Base-by-base conservation (phyloP, 2,329 filamentous ascomycete species). In the Alternaria brassicicola region DNA sequence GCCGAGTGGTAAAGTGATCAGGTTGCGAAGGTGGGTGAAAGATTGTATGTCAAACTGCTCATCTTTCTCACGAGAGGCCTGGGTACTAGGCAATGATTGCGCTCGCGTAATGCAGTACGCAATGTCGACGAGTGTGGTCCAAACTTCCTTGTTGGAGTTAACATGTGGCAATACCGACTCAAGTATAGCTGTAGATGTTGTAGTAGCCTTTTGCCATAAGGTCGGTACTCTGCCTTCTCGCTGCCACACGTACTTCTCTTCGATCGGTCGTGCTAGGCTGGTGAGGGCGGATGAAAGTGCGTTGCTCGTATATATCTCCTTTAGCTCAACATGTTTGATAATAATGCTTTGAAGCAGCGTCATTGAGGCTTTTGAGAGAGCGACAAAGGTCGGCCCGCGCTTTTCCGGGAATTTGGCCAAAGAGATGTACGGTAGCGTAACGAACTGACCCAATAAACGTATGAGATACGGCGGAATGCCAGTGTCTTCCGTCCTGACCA, bases 351-450 rank as follows among this genome's bases (percentile, higher is more conserved):
- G 83, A 2, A 96, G 77, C 43, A 92, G 85, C 2, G 83, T 80
- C 84, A 97, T 95, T 57, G 89, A 88, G 19, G 86, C 86, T 75
- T 95, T 96, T 1, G 93, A 92, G 71, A 98, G 86, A 31, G 95
- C 94, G 54, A 99, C 88, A 72, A 93, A 98, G 0, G 92, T 96
- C 6, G 92, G 90, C 55, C 87, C 87, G 49, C 71, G 72, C 53
- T 69, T 74, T 17, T 61, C 59, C 10, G 65, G 56, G 1, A 58
- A 59, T 25, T 61, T 50, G 9, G 57, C 66, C 6, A 62, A 57
- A 15, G 70, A 69, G 0, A 81, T 77, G 66, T 91, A 93, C 1
- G 92, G 89, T 31, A 96, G 80, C 2, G 86, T 84, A 8, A 88
- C 84, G 58, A 96, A 87, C 48, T 90, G 85, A 1, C 92, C 86